phyloP scores from a whole-genome alignment of 495 filamentous ascomycete genomes.

The Thermothielavioides terrestris region DNA sequence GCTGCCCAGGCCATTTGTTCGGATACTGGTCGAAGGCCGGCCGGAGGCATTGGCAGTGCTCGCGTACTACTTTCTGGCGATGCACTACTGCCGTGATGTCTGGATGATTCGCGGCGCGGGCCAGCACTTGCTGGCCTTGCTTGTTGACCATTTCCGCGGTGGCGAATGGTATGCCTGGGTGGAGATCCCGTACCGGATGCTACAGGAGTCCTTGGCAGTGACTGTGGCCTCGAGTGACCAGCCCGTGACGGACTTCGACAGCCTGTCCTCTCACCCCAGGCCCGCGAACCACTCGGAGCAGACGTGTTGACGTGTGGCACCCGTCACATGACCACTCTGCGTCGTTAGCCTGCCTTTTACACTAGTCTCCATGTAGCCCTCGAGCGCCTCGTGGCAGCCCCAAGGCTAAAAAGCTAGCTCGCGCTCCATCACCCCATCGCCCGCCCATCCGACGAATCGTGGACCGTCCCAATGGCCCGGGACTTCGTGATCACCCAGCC shows the following conservation, averaged over 20 bases:
- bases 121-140: conserved; percentile 15
- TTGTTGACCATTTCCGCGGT: conserved; percentile 16
- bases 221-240: neutral
- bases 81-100: conserved; percentile 15
- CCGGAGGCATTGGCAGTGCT: conserved; percentile 26
- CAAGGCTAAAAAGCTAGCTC: neutral
- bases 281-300: neutral
- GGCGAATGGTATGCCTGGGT: conserved; percentile 23
- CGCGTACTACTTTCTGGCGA: conserved; percentile 24
- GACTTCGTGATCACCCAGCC: conserved; percentile 11
- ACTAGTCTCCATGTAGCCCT: no score
- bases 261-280: neutral
- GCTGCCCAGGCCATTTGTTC: conserved; percentile 14
- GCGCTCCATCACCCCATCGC: neutral
- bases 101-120: conserved; percentile 23
- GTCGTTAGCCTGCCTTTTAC: neutral
- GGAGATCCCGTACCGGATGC: conserved; percentile 16
- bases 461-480: neutral
- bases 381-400: neutral
- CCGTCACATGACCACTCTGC: conserved; percentile 17
- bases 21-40: conserved; percentile 15
- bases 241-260: neutral
- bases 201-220: conserved; percentile 8
- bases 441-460: neutral
- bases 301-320: neutral